phyloP scores from a whole-genome alignment of 2,329 filamentous ascomycete species.

The Pseudohalonectria lignicola region DNA sequence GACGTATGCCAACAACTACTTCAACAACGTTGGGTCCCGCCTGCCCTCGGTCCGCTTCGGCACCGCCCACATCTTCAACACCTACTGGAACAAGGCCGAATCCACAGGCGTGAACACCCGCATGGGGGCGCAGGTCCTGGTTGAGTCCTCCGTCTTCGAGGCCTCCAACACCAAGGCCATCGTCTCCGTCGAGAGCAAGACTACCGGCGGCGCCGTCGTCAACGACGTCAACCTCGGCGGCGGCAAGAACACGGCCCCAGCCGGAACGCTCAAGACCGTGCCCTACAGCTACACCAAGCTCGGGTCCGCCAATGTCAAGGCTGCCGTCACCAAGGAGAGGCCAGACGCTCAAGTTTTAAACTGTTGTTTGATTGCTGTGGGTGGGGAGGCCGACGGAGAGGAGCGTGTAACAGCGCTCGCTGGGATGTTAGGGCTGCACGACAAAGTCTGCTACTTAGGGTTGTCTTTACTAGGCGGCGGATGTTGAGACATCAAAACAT shows the following conservation, averaged over 20 bases:
- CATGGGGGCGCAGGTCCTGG: conserved; percentile 41
- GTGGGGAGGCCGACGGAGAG: too few relatives aligned
- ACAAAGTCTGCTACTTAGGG: too few relatives aligned
- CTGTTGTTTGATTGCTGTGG: too few relatives aligned
- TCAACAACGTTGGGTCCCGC: conserved; percentile 52
- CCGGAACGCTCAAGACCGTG: conserved; percentile 36
- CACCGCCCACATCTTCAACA: conserved; percentile 45
- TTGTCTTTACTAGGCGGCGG: too few relatives aligned
- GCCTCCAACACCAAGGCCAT: conserved; percentile 23
- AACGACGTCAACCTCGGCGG: conserved; percentile 31
- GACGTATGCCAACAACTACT: conserved; percentile 59
- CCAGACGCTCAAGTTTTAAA: conserved; percentile 23
- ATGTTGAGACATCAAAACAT: too few relatives aligned
- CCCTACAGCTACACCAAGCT: conserved; percentile 43
- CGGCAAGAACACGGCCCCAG: conserved; percentile 33
- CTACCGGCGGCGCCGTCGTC: conserved; percentile 26
- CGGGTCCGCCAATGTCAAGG: conserved; percentile 33
- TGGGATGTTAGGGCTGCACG: too few relatives aligned
- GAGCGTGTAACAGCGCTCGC: too few relatives aligned
- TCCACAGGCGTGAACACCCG: conserved; percentile 43
- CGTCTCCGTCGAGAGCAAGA: conserved; percentile 26
- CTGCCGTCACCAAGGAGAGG: conserved; percentile 26
- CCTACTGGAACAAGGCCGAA: conserved; percentile 32
- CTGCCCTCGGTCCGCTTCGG: conserved; percentile 55
- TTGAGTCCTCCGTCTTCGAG: conserved; percentile 43